Conservation (phyloP, 163 green algal genomes). For the Smithsoniella earleae region DNA sequence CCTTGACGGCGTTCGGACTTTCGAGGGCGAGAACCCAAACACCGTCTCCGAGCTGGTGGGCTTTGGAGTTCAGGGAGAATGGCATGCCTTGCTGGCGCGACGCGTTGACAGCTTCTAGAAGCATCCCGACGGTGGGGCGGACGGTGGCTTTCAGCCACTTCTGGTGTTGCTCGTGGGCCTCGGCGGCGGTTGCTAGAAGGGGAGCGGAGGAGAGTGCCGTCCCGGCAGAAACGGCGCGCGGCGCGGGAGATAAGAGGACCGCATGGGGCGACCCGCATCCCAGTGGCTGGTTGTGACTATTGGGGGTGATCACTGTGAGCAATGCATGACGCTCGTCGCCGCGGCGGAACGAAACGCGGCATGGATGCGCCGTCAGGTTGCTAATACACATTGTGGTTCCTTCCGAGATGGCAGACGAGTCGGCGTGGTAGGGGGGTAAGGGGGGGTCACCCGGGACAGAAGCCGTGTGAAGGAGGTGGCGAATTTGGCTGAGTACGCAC, state of each 20-base stretch:
- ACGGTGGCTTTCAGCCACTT: conserved; percentile 27
- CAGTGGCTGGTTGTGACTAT: conserved; percentile 15
- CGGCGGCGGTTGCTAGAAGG: not conserved
- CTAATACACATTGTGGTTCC: not conserved
- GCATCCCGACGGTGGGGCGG: conserved; percentile 11
- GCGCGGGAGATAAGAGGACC: not conserved
- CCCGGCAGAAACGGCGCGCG: not conserved
- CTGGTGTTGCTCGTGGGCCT: conserved; percentile 21
- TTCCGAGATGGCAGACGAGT: not conserved
- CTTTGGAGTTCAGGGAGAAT: conserved; percentile 15
- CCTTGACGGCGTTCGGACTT: not conserved
- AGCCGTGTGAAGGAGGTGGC: not conserved
- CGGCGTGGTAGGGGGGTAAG: not conserved
- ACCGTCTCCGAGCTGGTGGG: conserved; percentile 20
- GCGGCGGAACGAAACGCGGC: conserved; percentile 3
- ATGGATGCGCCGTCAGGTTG: not conserved
- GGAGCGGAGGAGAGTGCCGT: conserved; percentile 4
- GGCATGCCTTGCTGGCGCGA: conserved; percentile 22
- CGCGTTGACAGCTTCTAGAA: not conserved
- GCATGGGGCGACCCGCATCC: not conserved
- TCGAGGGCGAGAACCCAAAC: conserved; percentile 25
- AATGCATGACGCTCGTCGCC: conserved; percentile 14
- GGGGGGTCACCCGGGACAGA: not conserved
- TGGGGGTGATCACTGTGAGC: conserved; percentile 23
- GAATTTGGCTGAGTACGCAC: not conserved